phyloP scores from a whole-genome alignment of 441 rosid genomes.

The Hura crepitans region DNA sequence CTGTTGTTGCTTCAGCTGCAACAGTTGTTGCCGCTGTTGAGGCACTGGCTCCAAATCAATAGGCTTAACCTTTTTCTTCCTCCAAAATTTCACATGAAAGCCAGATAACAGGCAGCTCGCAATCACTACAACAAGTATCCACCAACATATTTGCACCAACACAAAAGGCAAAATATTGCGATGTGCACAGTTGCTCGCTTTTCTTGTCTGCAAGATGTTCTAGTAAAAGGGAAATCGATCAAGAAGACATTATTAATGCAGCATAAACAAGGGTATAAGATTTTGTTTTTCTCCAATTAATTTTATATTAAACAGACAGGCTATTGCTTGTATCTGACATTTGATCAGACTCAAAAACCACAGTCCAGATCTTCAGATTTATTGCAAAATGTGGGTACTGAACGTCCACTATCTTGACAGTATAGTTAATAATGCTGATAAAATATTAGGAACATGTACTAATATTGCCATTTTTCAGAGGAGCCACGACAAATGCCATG shows the following conservation, averaged over 20 bases:
- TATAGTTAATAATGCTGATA: background rate
- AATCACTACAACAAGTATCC: conserved; percentile 42
- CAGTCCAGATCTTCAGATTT: background rate
- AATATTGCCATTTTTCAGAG: background rate
- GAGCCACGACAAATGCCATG: background rate
- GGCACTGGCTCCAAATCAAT: conserved; percentile 37
- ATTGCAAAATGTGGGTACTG: background rate
- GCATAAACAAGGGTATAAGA: conserved; percentile 9
- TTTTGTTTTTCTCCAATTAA: conserved; percentile 3
- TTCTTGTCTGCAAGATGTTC: conserved; percentile 34
- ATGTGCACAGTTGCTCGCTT: conserved; percentile 17
- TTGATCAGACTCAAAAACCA: conserved; percentile 10
- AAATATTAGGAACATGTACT: background rate
- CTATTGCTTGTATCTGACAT: background rate
- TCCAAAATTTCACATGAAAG: conserved; percentile 32
- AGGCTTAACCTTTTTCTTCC: conserved; percentile 30
- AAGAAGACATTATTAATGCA: conserved; percentile 13
- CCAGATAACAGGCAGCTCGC: conserved; percentile 39
- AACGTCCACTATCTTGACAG: background rate
- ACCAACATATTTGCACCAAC: conserved; percentile 49
- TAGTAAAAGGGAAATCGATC: conserved; percentile 37
- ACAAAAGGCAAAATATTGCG: conserved; percentile 31
- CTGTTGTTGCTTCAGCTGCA: conserved; percentile 55
- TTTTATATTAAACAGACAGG: background rate
- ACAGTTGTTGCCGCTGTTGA: conserved; percentile 38